Evolutionary conservation across 352 stramenopile genomes (phyloP).

Genomic region (Blastocystis hominis): DNA sequence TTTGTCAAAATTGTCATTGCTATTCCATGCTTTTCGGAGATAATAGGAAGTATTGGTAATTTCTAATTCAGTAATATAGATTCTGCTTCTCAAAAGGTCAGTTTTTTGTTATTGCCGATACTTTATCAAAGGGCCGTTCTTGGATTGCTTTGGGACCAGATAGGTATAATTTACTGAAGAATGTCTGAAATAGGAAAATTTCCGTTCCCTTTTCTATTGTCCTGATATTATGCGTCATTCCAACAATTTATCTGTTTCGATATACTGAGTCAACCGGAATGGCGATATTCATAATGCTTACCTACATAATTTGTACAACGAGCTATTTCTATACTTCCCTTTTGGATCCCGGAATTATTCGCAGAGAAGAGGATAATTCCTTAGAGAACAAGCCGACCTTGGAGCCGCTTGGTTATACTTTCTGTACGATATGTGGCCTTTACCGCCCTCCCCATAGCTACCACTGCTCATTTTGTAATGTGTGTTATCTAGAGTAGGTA

Average conservation of each 20-base stretch:
- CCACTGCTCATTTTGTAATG: neutral
- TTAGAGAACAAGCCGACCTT: neutral
- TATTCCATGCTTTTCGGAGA: too few species aligned
- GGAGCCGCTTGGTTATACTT: slow-evolving; percentile 19
- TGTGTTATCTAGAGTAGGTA: neutral
- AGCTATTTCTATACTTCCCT: slow-evolving; percentile 25
- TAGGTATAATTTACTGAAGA: neutral
- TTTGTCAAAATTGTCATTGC: too few species aligned
- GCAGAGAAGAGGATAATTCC: neutral
- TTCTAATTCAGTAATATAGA: neutral
- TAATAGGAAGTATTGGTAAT: too few species aligned
- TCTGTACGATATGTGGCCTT: slow-evolving; percentile 3
- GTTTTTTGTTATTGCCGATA: slow-evolving; percentile 7
- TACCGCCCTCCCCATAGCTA: slow-evolving; percentile 1
- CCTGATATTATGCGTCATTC: neutral
- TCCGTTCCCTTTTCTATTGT: slow-evolving; percentile 10
- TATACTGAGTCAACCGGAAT: neutral
- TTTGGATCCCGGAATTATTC: slow-evolving; percentile 12
- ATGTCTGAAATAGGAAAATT: neutral
- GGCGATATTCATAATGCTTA: too few species aligned
- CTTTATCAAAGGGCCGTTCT: neutral
- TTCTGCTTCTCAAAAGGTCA: slow-evolving; percentile 25
- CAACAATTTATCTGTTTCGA: neutral
- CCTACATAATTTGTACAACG: neutral
- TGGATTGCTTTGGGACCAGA: slow-evolving; percentile 34